These are phyloP conservation scores for Fusarium ambrosium DNA, from an alignment of 2,329 filamentous ascomycete species.

Conservation along the genomic window DNA sequence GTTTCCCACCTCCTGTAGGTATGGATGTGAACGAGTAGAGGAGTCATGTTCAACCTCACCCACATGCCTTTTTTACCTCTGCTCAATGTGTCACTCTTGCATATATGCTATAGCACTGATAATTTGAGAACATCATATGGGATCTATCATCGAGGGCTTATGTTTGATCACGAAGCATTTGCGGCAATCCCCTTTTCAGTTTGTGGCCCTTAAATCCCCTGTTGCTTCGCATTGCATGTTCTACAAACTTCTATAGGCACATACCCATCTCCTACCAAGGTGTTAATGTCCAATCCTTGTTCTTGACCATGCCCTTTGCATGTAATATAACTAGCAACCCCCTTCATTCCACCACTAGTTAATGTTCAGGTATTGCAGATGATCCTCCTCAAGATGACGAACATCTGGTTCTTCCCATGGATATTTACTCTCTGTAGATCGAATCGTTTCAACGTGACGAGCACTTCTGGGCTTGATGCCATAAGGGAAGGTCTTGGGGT, in stretches of 20 bases:
- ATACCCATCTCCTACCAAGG: not conserved
- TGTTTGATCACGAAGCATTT: too few species aligned
- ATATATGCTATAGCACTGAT: too few species aligned
- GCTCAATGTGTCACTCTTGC: too few species aligned
- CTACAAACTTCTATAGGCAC: not conserved
- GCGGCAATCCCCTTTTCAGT: too few species aligned
- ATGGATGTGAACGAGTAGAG: too few species aligned
- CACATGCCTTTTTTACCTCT: too few species aligned
- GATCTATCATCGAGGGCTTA: too few species aligned
- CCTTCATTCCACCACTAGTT: not conserved
- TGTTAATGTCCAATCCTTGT: not conserved
- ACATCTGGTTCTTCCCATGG: conserved; percentile 45
- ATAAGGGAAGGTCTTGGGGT: conserved; percentile 31
- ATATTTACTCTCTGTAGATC: conserved; percentile 29
- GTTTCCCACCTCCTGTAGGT: too few species aligned
- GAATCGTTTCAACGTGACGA: conserved; percentile 33
- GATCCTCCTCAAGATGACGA: conserved; percentile 6
- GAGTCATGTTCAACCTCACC: too few species aligned
- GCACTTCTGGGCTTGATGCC: conserved; percentile 37
- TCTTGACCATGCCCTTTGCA: too few species aligned
- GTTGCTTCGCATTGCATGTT: too few species aligned
- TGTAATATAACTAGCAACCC: not conserved
- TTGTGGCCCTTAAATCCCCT: not conserved
- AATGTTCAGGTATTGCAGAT: not conserved
- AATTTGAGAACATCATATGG: too few species aligned